Evolutionary conservation across 2,329 filamentous ascomycete genomes (phyloP), one percentile per base, ranked within the genome.

Genomic region (Fusarium phyllophilum): DNA sequence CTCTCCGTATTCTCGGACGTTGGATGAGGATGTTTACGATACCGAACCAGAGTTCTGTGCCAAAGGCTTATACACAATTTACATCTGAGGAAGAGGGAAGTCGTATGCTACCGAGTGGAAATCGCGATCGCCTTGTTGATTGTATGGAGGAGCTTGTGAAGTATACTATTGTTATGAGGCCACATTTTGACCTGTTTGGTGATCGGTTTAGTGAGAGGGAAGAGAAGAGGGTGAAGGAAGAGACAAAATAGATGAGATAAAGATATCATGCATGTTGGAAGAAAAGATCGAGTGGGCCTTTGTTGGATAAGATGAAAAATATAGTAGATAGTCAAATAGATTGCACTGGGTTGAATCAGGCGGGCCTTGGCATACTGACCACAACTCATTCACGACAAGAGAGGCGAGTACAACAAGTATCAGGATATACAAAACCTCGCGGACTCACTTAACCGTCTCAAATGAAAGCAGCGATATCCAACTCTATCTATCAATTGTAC

Each of bases 21-120:
- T 66, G 63, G 63, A 65, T 66, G 63, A 49, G 60, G 9, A 66
- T 66, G 62, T 66, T 66, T 12, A 36, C 33, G 0, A 65, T 66
- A 11, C 60, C 63, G 0, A 66, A 66, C 3, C 60, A 65, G 3
- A 66, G 60, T n/a, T 66, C 63, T 5, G 63, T 65, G 5, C 49
- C 49, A 1, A 52, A 52, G 6, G 60, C 46, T 2, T 66, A 66
- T 10, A 66, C 62, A 0, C 60, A 65, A 3, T 65, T 66, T 20
- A 36, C n/a, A 0, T 11, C n/a, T 20, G 31, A 52, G 9, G n/a
- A 24, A 4, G 48, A 52, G 0, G 60, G 60, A 0, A 65, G 60
- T 12, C 63, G 63, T 0, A 66, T 66, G 62, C 26, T 66, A 10
- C 15, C 39, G 1, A 66, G 60, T n/a, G 24, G 33, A 1, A 66